Base-by-base conservation (phyloP, 495 filamentous ascomycete species). In the Daldinia bambusicola region DNA sequence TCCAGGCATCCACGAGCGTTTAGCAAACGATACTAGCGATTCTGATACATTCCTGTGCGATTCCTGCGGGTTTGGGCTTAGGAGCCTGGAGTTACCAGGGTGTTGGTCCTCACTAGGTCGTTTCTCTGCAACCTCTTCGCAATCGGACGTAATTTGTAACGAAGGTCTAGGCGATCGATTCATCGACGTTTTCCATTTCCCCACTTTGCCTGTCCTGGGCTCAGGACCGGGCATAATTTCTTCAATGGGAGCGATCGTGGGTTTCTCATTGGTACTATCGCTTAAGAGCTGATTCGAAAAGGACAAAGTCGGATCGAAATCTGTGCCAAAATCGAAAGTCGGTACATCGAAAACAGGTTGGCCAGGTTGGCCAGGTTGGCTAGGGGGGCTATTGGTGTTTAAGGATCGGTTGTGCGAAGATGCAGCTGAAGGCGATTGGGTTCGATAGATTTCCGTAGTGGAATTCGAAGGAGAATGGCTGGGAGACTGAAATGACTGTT, bases 11-110 rank as follows among this genome's bases (percentile, higher is more conserved):
- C 91, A 93, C 50, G 90, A 89, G 74, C 87, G 87, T 67, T 86
- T 86, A 12, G 90, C 88, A 69, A 92, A 84, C 65, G 82, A 88
- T 64, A 88, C 86, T 73, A 93, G 84, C 31, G 89, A 87, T 45
- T 88, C 89, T 5, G 89, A 89, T 73, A 90, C 86, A 4, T 61
- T 76, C 62, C 76, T 77, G 16, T 79, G 69, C 30, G 74, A 68
- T 26, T 83, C 79, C 45, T 75, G 43, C 10, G 71, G 32, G 12
- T 65, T 73, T 7, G 64, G 67, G 48, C 26, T 52, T 14, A 70
- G 43, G 36, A 63, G 51, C n/a, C 52, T 61, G 12, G 65, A 48
- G n/a, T 31, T 48, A 36, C 60, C 31, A 4, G 40, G 16, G 1
- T 40, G 55, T n/a, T 61, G 64, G 14, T 18, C 30, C 13, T 59